phyloP scores from a whole-genome alignment of 495 filamentous ascomycete species.

The Monascus purpureus region DNA sequence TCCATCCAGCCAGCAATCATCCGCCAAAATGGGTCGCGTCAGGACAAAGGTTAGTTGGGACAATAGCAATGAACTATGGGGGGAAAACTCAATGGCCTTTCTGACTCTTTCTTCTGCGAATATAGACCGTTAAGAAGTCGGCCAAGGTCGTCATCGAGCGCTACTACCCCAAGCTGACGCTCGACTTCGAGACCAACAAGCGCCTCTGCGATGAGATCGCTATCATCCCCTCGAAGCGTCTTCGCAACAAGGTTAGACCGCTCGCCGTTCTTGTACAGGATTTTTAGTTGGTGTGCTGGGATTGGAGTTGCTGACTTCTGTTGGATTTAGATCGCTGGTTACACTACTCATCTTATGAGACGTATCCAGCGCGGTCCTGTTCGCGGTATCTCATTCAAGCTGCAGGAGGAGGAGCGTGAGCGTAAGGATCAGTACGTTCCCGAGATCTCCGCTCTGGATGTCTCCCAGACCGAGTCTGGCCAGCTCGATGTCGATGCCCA shows the following conservation, averaged over 20 bases:
- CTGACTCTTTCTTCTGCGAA: slow-evolving; percentile 1
- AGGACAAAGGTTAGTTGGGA: slow-evolving; percentile 51
- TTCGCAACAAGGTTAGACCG: slow-evolving; percentile 92
- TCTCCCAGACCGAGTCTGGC: slow-evolving; percentile 81
- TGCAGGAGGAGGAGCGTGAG: slow-evolving; percentile 99
- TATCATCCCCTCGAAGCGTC: slow-evolving; percentile 94
- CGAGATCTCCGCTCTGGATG: slow-evolving; percentile 95
- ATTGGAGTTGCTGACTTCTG: no score
- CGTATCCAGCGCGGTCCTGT: slow-evolving; percentile 98
- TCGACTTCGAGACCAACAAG: slow-evolving; percentile 99
- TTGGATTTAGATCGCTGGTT: slow-evolving; percentile 91
- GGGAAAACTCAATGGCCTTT: neutral
- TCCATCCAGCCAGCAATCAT: slow-evolving; percentile 32
- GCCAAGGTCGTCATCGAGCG: slow-evolving; percentile 99
- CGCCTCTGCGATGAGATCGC: slow-evolving; percentile 99
- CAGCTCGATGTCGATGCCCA: slow-evolving; percentile 89
- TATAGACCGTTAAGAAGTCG: slow-evolving; percentile 95
- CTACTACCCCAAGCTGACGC: slow-evolving; percentile 95
- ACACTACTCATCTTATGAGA: slow-evolving; percentile 87
- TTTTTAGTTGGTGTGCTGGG: no score
- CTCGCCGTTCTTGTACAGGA: no score
- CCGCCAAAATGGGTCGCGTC: slow-evolving; percentile 91
- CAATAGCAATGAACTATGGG: neutral
- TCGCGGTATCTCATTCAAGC: slow-evolving; percentile 99
- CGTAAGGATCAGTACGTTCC: slow-evolving; percentile 99